Evolutionary conservation across 1,139 yeast genomes (phyloP), one percentile per base, ranked within the genome.

Genomic region (Saccharomyces hybrid): DNA sequence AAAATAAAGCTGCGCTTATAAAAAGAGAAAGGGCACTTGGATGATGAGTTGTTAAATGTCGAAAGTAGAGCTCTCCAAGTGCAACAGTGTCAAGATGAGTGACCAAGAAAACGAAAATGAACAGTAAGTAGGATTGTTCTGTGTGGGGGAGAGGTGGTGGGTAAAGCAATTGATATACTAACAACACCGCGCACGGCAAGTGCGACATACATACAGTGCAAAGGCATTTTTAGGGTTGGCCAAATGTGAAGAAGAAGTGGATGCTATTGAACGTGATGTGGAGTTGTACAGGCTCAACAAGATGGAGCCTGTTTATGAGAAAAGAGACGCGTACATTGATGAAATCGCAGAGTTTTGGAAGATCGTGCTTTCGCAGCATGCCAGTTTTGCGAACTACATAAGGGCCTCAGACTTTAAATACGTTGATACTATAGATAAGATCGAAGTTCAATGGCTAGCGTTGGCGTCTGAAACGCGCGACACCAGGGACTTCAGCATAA

Each of bases 341-440:
- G 65, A 73, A 4, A 79, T 86, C 49, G 87, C 88, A 0, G 81
- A 80, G 59, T 85, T 86, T 66, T 86, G 95, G 95, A 84, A 83
- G 67, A 79, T 85, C 55, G 88, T 85, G 0, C 70, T 86, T 23
- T 86, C 89, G 0, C 88, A 85, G 65, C 86, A 85, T 66, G 85
- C 84, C 48, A 90, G 86, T 61, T 85, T 86, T 67, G 83, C 86
- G 27, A 91, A 86, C 58, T 85, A 79, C 63, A 73, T 86, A 28
- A 75, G 81, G 54, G 79, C 83, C 1, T 85, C 83, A 47, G 93
- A 86, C 66, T 79, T 84, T 72, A 83, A 82, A 66, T 86, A 77
- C 65, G 68, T 86, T 54, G 93, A 86, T 63, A 70, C 70, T 51
- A 80, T 86, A 54, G 74, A 72, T 42, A 83, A 83, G 60, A 75